Base-by-base conservation (phyloP, 75 land plant species). In the Pinus taeda region DNA sequence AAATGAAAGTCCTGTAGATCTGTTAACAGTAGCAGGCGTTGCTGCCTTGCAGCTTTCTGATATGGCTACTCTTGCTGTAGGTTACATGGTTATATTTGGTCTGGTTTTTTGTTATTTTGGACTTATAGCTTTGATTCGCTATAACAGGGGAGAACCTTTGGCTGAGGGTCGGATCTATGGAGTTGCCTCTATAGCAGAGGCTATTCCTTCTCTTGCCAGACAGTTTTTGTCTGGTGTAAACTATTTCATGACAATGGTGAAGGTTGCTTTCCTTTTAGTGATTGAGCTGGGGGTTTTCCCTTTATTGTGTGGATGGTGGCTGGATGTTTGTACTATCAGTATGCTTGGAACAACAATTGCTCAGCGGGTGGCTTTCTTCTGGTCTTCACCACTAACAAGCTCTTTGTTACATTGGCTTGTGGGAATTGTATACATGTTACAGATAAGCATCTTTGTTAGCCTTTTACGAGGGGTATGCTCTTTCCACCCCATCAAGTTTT, bases 261-360 rank as follows among this genome's bases (percentile, higher is more conserved):
- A 96, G 77, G 98, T 96, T 49, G 97, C 97, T 29, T 96, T 96
- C 70, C 87, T 96, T 49, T 76, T 96, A 42, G 89, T 92, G 22
- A 93, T 96, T 80, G 98, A 96, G 74, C 93, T 96, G 71, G 98
- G 98, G 66, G 89, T 96, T n/a, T 96, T 96, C 59, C 98, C 98
- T 70, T 77, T 96, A 59, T 83, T 96, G 85, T 96, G 98, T 81
- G 98, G 98, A 15, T 96, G 98, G 98, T 96, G 98, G 98, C 83
- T 96, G 58, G 98, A 96, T 84, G 75, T 96, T 18, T 96, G 98
- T 76, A 96, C 98, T 29, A 81, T 96, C 18, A 95, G 86, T 57
- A 96, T 96, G 96, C 85, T 93, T 58, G 90, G 88, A 56, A 80
- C 84, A 26, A 81, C 91, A 57, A 75, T 93, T 74, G 69, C 90